phyloP scores from a whole-genome alignment of 1,284 basidiomycete species.

The Meripilus lineatus region DNA sequence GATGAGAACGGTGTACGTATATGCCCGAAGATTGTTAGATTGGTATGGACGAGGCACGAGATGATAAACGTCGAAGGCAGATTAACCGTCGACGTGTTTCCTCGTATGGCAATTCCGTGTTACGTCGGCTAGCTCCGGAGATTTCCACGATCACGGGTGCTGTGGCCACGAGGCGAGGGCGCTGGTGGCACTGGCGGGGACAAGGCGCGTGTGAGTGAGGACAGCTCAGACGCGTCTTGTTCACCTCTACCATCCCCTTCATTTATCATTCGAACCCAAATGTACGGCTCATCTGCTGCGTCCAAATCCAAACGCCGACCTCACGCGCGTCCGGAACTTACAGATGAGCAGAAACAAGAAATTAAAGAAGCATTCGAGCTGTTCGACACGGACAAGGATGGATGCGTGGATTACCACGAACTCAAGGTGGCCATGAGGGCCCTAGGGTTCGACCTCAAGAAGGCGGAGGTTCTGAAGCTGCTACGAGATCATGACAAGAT shows the following conservation, averaged over 20 bases:
- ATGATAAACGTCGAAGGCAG: too few relatives aligned
- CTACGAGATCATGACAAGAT: slow-evolving; percentile 90
- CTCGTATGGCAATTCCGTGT: too few relatives aligned
- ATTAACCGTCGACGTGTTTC: too few relatives aligned
- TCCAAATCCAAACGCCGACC: slow-evolving; percentile 71
- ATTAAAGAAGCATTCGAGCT: slow-evolving; percentile 99
- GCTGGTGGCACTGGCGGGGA: not conserved
- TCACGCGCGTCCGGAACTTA: slow-evolving; percentile 73
- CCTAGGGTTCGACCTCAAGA: slow-evolving; percentile 96
- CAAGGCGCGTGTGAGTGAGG: slow-evolving; percentile 1
- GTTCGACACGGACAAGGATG: slow-evolving; percentile 99
- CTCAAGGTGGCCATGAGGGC: slow-evolving; percentile 98
- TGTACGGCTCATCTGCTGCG: slow-evolving; percentile 69
- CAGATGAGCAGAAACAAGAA: slow-evolving; percentile 95
- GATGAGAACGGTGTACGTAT: too few relatives aligned
- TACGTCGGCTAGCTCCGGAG: too few relatives aligned
- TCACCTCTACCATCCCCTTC: not conserved
- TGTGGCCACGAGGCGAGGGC: too few relatives aligned
- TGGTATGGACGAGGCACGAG: too few relatives aligned
- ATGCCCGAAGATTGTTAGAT: too few relatives aligned
- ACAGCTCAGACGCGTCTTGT: not conserved
- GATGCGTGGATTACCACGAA: slow-evolving; percentile 96
- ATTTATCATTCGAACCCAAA: slow-evolving; percentile 20
- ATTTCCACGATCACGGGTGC: too few relatives aligned
- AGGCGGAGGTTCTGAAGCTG: slow-evolving; percentile 95